Evolutionary conservation across 495 filamentous ascomycete genomes (phyloP), one percentile per base, ranked within the genome.

Genomic region (Penicillium daleae): DNA sequence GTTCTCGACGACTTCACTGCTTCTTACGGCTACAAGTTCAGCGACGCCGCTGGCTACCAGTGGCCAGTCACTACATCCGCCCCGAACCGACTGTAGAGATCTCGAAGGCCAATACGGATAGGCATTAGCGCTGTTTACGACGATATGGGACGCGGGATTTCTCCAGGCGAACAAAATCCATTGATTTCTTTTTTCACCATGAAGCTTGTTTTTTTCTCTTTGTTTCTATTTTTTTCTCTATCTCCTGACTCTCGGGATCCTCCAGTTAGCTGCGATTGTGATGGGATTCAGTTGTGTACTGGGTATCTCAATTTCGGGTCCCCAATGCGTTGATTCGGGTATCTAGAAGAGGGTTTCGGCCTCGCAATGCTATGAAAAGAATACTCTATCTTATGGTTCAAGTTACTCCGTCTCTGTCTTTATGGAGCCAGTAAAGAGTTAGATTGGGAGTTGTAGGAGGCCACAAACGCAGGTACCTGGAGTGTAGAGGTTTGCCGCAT

Each of bases 11-110:
- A 98, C 80, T 99, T 99, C 81, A 97, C 95, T 13, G 87, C 93
- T 12, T 97, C 92, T 13, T 99, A 95, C 73, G 96, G 96, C 46
- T 99, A 98, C 83, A 97, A 97, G 78, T 99, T 99, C 83, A 97
- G 92, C 73, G 95, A 99, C 70, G 90, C 94, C 52, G 90, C 93
- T 60, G 94, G 95, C 66, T 97, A 97, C 80, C 93, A 97, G 78
- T 97, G 93, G 93, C 90, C 91, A 6, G 70, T 73, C 22, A 86
- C 86, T 65, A 90, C 84, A 57, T 85, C 83, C 64, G 78, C 82
- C 56, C 82, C 86, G 65, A 92, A 89, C 82, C 88, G 92, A 79
- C 82, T 92, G 83, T 92, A 79, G 65, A 67, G 61, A 24, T 5
- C 37, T 22, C 31, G 29, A 15, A 35, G 24, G 33, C 54, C 24